Percentiles rank a stretch among this genome's conserved stretches.
Conservation (phyloP, 257 asterid species). For the Anisodus acutangulus region DNA sequence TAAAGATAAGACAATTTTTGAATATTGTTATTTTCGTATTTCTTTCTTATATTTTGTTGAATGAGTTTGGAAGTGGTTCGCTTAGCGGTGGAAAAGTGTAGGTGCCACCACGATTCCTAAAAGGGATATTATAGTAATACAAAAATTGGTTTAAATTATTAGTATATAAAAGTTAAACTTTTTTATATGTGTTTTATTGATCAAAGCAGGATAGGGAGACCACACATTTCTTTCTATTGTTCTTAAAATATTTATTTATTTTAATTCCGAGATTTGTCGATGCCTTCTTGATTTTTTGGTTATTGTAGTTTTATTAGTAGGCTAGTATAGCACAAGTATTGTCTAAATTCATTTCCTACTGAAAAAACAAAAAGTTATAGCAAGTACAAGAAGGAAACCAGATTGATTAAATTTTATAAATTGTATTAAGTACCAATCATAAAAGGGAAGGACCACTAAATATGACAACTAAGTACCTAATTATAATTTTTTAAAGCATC, state of each 20-base stretch:
- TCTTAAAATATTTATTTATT: not conserved
- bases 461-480: not conserved
- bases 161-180: too few species aligned
- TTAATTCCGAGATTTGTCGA: not conserved
- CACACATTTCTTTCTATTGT: not conserved
- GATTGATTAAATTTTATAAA: not conserved
- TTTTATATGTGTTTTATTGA: not conserved
- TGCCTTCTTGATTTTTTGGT: not conserved
- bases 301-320: not conserved
- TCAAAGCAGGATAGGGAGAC: not conserved
- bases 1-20: too few species aligned
- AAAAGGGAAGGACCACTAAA: slow-evolving; percentile 16
- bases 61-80: too few species aligned
- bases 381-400: not conserved
- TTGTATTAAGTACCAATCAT: not conserved
- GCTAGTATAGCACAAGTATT: not conserved
- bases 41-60: too few species aligned
- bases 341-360: not conserved
- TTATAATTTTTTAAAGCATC: not conserved
- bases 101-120: too few species aligned
- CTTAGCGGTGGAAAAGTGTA: too few species aligned
- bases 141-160: too few species aligned
- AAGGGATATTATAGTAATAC: too few species aligned
- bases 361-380: not conserved
- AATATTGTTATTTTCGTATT: too few species aligned